These are phyloP conservation scores for Curvularia spicifera DNA, from an alignment of 2,329 filamentous ascomycete species.

Conservation along the genomic window DNA sequence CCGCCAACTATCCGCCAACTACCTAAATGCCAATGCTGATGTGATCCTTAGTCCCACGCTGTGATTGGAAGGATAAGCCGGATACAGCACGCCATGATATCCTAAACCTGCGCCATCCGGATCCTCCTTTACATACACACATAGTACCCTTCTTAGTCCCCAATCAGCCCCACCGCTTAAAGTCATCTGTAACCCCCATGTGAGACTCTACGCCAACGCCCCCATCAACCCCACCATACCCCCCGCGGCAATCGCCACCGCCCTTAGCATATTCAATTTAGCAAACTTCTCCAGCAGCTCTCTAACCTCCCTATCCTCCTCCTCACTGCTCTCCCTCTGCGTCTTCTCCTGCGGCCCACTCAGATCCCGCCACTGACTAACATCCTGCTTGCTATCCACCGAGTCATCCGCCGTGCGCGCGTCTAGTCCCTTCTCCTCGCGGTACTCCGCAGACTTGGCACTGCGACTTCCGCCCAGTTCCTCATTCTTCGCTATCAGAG, in stretches of 20 bases:
- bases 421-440: not conserved
- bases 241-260: slow-evolving; percentile 31
- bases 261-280: slow-evolving; percentile 32
- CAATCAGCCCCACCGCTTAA: too few relatives aligned
- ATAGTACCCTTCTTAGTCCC: too few relatives aligned
- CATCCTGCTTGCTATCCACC: slow-evolving; percentile 29
- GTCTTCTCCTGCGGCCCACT: slow-evolving; percentile 33
- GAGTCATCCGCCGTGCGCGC: slow-evolving; percentile 29
- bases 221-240: slow-evolving; percentile 35
- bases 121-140: too few relatives aligned
- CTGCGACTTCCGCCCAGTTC: slow-evolving; percentile 25
- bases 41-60: not conserved
- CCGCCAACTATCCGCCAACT: not conserved
- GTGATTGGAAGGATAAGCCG: not conserved
- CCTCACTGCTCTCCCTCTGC: slow-evolving; percentile 13
- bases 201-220: slow-evolving; percentile 14
- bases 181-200: not conserved
- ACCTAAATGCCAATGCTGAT: not conserved
- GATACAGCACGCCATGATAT: not conserved
- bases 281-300: slow-evolving; percentile 31
- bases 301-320: slow-evolving; percentile 28
- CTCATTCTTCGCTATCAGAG: slow-evolving; percentile 35
- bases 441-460: slow-evolving; percentile 9
- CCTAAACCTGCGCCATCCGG: not conserved
- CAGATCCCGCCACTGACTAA: slow-evolving; percentile 38